phyloP scores from a whole-genome alignment of 2,329 filamentous ascomycete genomes.

The Apiospora malaysiana region DNA sequence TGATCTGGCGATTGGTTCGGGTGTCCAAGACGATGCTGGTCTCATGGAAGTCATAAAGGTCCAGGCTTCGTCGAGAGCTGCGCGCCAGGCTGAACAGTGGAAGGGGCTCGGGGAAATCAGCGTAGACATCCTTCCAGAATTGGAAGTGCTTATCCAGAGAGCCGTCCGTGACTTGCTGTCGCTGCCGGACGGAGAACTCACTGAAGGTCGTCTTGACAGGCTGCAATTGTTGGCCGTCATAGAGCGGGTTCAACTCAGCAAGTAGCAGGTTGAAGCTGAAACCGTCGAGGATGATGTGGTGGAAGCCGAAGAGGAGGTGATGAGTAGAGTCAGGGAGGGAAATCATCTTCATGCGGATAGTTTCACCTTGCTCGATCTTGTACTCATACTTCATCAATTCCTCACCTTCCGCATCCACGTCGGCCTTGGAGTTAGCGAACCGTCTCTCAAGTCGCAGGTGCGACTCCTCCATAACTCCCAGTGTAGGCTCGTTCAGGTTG shows the following conservation, averaged over 20 bases:
- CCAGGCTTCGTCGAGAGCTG: constrained; percentile 9
- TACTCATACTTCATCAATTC: constrained; percentile 41
- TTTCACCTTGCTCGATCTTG: constrained; percentile 45
- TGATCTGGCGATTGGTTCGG: constrained; percentile 22
- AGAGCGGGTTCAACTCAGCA: constrained; percentile 26
- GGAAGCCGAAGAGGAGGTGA: constrained; percentile 49
- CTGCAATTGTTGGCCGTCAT: constrained; percentile 22
- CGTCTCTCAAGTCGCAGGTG: not conserved
- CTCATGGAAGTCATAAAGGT: constrained; percentile 20
- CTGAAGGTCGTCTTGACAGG: not conserved
- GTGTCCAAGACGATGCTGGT: constrained; percentile 19
- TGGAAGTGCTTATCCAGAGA: constrained; percentile 21
- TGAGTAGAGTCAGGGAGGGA: constrained; percentile 39
- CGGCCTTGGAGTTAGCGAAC: constrained; percentile 23
- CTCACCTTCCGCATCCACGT: constrained; percentile 40
- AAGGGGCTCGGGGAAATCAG: constrained; percentile 22
- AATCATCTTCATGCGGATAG: constrained; percentile 43
- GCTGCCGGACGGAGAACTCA: constrained; percentile 23
- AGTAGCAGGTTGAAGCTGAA: constrained; percentile 41
- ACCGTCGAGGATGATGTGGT: constrained; percentile 58
- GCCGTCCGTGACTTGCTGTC: constrained; percentile 22
- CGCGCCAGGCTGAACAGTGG: constrained; percentile 21
- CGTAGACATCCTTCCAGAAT: constrained; percentile 25
- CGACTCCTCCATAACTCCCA: constrained; percentile 20
- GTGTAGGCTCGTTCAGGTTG: constrained; percentile 28